Evolutionary conservation across 2,329 filamentous ascomycete species (phyloP).

Genomic region (Teratosphaeriaceae sp.): DNA sequence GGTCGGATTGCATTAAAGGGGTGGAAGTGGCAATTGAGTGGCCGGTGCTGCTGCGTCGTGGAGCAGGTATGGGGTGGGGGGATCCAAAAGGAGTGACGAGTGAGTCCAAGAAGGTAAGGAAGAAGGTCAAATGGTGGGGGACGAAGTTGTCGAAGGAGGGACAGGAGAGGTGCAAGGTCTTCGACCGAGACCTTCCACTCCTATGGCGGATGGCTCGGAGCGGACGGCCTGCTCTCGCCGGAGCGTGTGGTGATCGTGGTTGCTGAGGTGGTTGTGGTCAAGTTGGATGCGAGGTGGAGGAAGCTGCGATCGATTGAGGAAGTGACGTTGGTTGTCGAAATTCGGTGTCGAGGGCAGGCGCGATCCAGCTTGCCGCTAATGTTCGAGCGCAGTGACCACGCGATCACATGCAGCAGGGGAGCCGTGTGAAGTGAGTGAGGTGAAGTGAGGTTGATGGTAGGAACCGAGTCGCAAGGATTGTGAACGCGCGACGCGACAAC

Average conservation of each 20-base stretch:
- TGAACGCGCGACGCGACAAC: no score
- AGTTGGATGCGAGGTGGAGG: conserved; percentile 3
- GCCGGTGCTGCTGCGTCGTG: conserved; percentile 1
- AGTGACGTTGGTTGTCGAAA: conserved; percentile 6
- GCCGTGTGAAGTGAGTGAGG: neutral
- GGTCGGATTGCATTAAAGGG: conserved; percentile 13
- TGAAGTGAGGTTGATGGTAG: no score
- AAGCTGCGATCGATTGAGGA: conserved; percentile 5
- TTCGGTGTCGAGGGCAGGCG: conserved; percentile 4
- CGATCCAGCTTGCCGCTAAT: conserved; percentile 5
- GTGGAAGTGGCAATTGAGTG: conserved; percentile 15
- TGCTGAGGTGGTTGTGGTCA: conserved; percentile 2
- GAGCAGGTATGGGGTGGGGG: conserved; percentile 4
- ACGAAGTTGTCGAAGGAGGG: conserved; percentile 9
- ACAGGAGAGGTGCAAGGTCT: neutral
- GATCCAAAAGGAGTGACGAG: conserved; percentile 23
- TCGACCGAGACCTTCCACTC: neutral
- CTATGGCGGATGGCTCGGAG: neutral
- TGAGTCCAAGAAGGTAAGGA: conserved; percentile 13
- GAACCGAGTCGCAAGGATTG: no score
- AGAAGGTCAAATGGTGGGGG: conserved; percentile 9
- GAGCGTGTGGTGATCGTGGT: conserved; percentile 5
- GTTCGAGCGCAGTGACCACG: conserved; percentile 1
- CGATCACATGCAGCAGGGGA: conserved; percentile 8
- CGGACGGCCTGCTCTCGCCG: neutral